Evolutionary conservation across 352 stramenopile species (phyloP), one percentile per base, ranked within the genome.

Genomic region (Phytophthora pistaciae): DNA sequence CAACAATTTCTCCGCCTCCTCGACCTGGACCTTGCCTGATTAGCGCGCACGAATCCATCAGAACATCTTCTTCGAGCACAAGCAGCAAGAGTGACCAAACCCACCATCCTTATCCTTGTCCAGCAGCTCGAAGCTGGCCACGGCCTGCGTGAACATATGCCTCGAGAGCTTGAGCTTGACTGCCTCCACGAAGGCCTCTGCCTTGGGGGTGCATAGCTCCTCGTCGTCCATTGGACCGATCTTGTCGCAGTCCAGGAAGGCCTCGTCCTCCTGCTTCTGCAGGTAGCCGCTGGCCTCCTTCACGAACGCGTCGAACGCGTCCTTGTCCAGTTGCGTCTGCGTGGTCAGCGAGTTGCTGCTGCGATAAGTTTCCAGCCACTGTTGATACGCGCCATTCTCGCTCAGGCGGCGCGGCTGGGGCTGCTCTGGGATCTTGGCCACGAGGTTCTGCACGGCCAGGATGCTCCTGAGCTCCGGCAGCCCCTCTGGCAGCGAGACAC

Each of bases 31-130:
- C 50, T 87, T 77, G 14, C 85, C 84, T 82, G 14, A 16, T 31
- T 14, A 29, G 44, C 38, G 14, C 9, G 56, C 5, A 5, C 56
- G 49, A 50, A 31, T 23, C 1, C 16, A 11, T 49, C 42, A 49
- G 16, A 49, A 49, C 1, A 23, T 3, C 42, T 21, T 16, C 20
- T 29, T 54, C 10, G 46, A 9, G 16, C 33, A 56, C 38, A 52
- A 44, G 4, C 20, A 67, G 36, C 36, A 54, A 29, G 3, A 18
- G 27, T 18, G 21, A 49, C 18, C 23, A 27, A 27, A 18, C 71
- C 50, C 64, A 91, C 85, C 85, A 59, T 91, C 84, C 56, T 91
- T 85, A 64, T 92, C 79, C 44, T 82, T 84, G 70, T 92, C 85
- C 36, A 93, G 61, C 23, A 83, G 68, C 48, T 83, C 82, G 54